Evolutionary conservation across 192 early-diverging fungal species (phyloP).

Genomic region (Phlyctochytrium bullatum): DNA sequence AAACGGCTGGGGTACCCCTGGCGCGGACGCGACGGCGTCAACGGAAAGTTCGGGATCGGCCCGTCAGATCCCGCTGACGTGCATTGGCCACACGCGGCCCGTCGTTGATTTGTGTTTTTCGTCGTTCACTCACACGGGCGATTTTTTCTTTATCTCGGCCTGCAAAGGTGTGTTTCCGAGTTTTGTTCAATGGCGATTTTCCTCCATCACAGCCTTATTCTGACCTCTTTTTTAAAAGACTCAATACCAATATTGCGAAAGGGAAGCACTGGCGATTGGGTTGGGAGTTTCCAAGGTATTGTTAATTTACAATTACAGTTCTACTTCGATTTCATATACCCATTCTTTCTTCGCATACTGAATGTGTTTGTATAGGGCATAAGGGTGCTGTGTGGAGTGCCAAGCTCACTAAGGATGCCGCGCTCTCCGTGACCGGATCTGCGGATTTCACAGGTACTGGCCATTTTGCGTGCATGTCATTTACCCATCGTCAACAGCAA

Average conservation of each 20-base stretch:
- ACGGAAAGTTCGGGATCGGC: too few species aligned
- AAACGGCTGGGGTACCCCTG: too few species aligned
- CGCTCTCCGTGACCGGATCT: conserved; percentile 85
- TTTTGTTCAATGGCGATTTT: too few species aligned
- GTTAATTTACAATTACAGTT: background rate
- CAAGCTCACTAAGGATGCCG: conserved; percentile 69
- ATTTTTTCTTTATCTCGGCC: too few species aligned
- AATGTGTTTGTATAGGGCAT: conserved; percentile 45
- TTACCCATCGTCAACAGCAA: conserved; percentile 21
- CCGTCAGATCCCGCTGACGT: too few species aligned
- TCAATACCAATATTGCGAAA: conserved; percentile 83
- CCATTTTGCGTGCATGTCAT: conserved; percentile 37
- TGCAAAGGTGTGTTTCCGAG: too few species aligned
- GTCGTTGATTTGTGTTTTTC: too few species aligned
- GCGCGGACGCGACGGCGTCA: too few species aligned
- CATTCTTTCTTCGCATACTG: background rate
- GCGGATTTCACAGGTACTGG: conserved; percentile 85
- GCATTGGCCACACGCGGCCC: too few species aligned
- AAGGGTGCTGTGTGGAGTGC: conserved; percentile 93
- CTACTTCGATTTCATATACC: background rate
- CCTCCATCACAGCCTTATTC: too few species aligned
- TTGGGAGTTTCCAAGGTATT: conserved; percentile 75
- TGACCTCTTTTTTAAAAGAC: too few species aligned
- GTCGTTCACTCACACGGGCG: too few species aligned
- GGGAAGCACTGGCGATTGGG: conserved; percentile 90